Evolutionary conservation across 257 asterid species (phyloP), one percentile per base, ranked within the genome.

Genomic region (Plantago ovata): DNA sequence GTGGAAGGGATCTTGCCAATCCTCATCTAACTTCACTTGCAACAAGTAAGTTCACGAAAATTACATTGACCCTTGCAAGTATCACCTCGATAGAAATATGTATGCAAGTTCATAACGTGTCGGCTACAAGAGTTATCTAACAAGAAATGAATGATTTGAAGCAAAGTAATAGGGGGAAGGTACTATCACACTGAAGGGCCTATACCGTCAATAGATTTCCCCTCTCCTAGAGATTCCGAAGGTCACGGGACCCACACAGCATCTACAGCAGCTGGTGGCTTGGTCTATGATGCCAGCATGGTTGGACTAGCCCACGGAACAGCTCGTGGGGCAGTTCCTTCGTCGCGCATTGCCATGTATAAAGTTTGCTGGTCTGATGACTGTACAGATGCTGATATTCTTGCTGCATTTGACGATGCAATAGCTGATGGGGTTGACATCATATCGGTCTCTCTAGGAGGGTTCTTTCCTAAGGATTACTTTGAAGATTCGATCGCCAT

Each of bases 231-330:
- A 66, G 95, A 86, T 12, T 43, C 16, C 13, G 58, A 63, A 1
- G 95, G 91, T 15, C 95, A 86, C 38, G 95, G 95, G 13, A 86
- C 94, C 16, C 80, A 86, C 77, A 84, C 94, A 3, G 79, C 94
- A 19, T 84, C 90, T 0, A 86, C 67, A 16, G 90, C 90, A 56
- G 94, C 75, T 0, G 95, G 95, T 18, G 65, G 48, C 3, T 21
- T 55, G 1, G 86, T 86, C 1, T 54, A 48, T 3, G 77, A 76
- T 6, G 86, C 94, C 16, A 84, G 75, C 54, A 81, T 77, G 70
- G 70, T 77, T 54, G 86, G 87, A 47, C 83, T 86, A 6, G 95
- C 81, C 64, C 38, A 23, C 10, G 95, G 95, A 54, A 67, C 58
- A 6, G 87, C 94, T 5, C 68, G 86, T 4, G 95, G 95, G 3